Evolutionary conservation across 805 yeast genomes (phyloP), one percentile per base, ranked within the genome.

Genomic region (Candida tallmaniae): DNA sequence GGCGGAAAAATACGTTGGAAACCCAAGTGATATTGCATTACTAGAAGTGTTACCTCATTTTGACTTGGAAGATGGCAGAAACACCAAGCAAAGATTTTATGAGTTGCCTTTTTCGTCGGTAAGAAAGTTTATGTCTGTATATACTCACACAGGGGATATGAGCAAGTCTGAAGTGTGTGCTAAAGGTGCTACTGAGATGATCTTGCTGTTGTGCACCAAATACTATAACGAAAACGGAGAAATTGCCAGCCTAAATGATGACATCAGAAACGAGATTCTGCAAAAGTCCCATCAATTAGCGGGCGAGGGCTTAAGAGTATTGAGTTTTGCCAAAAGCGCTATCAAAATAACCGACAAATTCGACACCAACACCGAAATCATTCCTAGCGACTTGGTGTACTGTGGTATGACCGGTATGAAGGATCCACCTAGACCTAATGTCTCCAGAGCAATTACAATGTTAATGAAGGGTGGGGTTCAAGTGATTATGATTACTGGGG

Each of bases 401-500:
- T 73, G 84, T 45, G 99, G 99, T 9, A 62, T 93, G 29, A 70
- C 87, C 44, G 97, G 96, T 36, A 88, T 93, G 95, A 87, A 86
- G 50, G 99, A 93, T 61, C 99, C 99, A 7, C 99, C 99, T 38
- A 77, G 98, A 51, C 83, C 89, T 7, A 79, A 82, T 42, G 97
- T 93, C 3, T 73, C 76, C 31, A 65, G 70, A 32, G 83, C 96
- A 2, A 75, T 93, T 38, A 74, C 83, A 24, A 70, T 78, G 44
- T 70, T 93, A 38, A 70, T 88, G 67, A 79, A 79, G 51, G 96
- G 97, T 42, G 96, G 97, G 28, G 98, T 93, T 27, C 95, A 87
- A 52, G 87, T 93, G n/a, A 85, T 93, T 33, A 93, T 93, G 97
- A 90, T 93, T 44, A 93, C 99, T 6, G 96, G 96, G 48, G 97